Evolutionary conservation across 2,329 filamentous ascomycete species (phyloP).

Genomic region (Apiospora rasikravindrae): DNA sequence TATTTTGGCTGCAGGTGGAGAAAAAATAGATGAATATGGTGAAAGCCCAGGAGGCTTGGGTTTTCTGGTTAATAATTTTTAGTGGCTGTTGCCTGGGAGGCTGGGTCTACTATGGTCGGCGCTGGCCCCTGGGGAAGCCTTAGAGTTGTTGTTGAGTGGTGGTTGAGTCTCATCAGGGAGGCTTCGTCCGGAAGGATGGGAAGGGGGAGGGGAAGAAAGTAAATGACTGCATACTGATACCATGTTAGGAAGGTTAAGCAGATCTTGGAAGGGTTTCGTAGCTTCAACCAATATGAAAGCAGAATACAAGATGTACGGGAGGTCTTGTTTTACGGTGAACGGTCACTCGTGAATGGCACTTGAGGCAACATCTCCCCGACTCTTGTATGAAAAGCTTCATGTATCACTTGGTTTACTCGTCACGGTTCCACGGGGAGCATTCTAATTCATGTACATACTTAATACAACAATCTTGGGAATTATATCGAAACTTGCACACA

Average conservation of each 20-base stretch:
- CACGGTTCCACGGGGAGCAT: slow-evolving; percentile 44
- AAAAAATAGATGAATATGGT: slow-evolving; percentile 19
- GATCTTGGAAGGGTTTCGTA: neutral
- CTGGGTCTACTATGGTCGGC: slow-evolving; percentile 10
- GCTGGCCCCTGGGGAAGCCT: slow-evolving; percentile 4
- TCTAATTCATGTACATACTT: slow-evolving; percentile 40
- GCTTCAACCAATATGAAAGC: slow-evolving; percentile 22
- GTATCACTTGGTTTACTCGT: slow-evolving; percentile 27
- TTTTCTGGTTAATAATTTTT: slow-evolving; percentile 27
- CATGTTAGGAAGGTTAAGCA: slow-evolving; percentile 29
- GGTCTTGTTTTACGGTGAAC: slow-evolving; percentile 33
- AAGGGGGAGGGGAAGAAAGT: slow-evolving; percentile 24
- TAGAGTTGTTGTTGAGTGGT: slow-evolving; percentile 11
- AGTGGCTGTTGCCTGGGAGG: slow-evolving; percentile 22
- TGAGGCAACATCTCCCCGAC: neutral
- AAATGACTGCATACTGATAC: slow-evolving; percentile 38
- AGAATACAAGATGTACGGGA: slow-evolving; percentile 31
- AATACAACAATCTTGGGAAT: neutral
- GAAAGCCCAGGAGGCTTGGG: slow-evolving; percentile 21
- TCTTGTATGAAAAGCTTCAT: too few relatives aligned
- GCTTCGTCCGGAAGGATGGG: neutral
- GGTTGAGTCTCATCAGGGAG: neutral
- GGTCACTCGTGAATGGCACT: neutral
- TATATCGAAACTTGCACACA: slow-evolving; percentile 13
- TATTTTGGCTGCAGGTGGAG: slow-evolving; percentile 19